A percentile compares a stretch with the other conserved stretches of the same genome.
Evolutionary conservation across 176 grass and related monocot species (phyloP).

Genomic region (Saccharum spontaneum): DNA sequence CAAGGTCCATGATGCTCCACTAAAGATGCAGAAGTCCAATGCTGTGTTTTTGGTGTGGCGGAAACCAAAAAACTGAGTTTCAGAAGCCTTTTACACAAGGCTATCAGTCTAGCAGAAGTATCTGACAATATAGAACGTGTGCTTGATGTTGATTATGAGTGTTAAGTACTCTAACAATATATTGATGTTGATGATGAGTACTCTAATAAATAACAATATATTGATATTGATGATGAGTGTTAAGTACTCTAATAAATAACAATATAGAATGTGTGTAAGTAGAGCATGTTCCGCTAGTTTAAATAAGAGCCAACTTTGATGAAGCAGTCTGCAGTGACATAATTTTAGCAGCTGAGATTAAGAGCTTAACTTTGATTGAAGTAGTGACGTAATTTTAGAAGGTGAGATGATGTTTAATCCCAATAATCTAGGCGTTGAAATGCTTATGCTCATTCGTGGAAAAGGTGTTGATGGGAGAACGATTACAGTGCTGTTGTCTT

Average conservation of each 20-base stretch:
- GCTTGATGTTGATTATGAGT: no score
- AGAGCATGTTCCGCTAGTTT: neutral
- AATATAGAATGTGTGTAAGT: neutral
- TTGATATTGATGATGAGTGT: no score
- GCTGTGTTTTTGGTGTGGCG: neutral
- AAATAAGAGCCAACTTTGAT: neutral
- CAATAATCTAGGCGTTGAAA: neutral
- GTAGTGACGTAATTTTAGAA: neutral
- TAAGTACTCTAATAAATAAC: neutral
- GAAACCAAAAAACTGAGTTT: neutral
- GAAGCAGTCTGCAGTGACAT: neutral
- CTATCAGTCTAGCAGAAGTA: neutral
- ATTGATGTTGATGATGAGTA: neutral
- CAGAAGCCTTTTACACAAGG: neutral
- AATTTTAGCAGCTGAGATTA: neutral
- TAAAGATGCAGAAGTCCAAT: neutral
- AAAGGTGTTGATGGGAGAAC: neutral
- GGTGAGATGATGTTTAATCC: neutral
- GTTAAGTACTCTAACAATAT: neutral
- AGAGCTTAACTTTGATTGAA: neutral
- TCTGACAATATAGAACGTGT: neutral
- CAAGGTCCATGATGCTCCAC: neutral
- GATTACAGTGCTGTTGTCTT: no score
- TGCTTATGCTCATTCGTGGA: neutral
- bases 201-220: neutral